These are phyloP conservation scores for Lipomyces japonicus DNA, from an alignment of 805 yeast species.

Conservation along the genomic window DNA sequence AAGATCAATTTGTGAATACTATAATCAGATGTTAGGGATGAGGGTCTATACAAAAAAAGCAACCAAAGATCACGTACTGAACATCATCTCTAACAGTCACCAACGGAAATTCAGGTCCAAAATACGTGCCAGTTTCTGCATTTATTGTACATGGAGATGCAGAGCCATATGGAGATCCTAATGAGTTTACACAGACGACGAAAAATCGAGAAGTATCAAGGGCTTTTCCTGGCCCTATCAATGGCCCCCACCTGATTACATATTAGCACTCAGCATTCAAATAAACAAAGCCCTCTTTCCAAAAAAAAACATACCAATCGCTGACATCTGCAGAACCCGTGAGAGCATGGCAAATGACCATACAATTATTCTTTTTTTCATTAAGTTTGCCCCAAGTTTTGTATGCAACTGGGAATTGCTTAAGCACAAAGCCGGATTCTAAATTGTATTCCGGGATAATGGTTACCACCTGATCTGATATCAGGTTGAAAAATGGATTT, in stretches of 20 bases:
- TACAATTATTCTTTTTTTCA: constrained; percentile 62
- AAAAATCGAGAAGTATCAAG: constrained; percentile 88
- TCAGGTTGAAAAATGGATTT: constrained; percentile 68
- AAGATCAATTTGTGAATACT: constrained; percentile 70
- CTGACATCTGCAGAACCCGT: constrained; percentile 93
- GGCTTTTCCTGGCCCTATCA: constrained; percentile 78
- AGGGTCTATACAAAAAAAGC: background rate
- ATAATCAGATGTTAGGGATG: background rate
- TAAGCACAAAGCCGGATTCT: constrained; percentile 75
- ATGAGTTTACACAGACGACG: constrained; percentile 82
- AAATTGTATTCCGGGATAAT: constrained; percentile 68
- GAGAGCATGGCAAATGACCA: constrained; percentile 92
- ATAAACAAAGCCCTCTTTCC: background rate
- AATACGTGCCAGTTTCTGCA: constrained; percentile 66
- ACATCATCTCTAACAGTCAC: constrained; percentile 94
- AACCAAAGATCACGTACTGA: constrained; percentile 6
- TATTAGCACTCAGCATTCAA: background rate
- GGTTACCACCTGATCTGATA: constrained; percentile 71
- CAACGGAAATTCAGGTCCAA: constrained; percentile 94
- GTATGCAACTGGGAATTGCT: constrained; percentile 84
- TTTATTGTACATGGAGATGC: constrained; percentile 87
- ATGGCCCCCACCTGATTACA: constrained; percentile 72
- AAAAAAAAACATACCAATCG: constrained; percentile 58
- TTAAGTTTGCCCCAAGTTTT: constrained; percentile 93
- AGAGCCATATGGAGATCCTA: constrained; percentile 95